A percentile compares a stretch with the other conserved stretches of the same genome.
Conservation (phyloP, 129 eudicot species). For the Centella asiatica region DNA sequence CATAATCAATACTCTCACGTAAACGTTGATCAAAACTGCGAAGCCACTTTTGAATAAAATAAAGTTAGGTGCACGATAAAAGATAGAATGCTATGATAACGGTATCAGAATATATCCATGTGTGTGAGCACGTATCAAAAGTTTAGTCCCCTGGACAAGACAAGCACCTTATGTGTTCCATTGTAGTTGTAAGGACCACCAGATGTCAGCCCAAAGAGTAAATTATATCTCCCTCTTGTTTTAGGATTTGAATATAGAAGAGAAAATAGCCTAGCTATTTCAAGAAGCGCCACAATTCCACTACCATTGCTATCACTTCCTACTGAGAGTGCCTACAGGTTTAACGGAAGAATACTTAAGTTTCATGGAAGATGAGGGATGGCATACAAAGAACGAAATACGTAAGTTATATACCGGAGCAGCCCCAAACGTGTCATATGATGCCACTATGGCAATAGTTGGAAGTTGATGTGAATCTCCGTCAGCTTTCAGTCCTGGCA, state of each 20-base stretch:
- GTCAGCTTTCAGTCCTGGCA: slow-evolving; percentile 82
- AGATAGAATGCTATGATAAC: neutral
- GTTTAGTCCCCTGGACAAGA: slow-evolving; percentile 2
- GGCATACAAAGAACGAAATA: slow-evolving; percentile 9
- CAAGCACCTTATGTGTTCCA: slow-evolving; percentile 83
- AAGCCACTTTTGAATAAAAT: slow-evolving; percentile 61
- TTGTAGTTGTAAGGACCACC: slow-evolving; percentile 99
- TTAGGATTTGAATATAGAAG: slow-evolving; percentile 78
- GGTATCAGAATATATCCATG: neutral
- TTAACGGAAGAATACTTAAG: neutral
- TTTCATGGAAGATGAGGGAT: neutral
- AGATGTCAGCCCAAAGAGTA: slow-evolving; percentile 95
- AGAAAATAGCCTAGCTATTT: slow-evolving; percentile 88
- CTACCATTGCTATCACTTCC: slow-evolving; percentile 99
- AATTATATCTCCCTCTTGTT: slow-evolving; percentile 87
- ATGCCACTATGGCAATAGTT: slow-evolving; percentile 94
- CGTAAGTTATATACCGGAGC: slow-evolving; percentile 65
- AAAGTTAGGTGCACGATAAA: neutral
- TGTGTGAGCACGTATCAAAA: neutral
- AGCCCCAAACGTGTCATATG: slow-evolving; percentile 97
- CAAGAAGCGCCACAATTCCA: slow-evolving; percentile 91
- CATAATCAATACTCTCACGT: slow-evolving; percentile 91
- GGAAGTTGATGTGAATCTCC: slow-evolving; percentile 91
- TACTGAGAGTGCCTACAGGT: slow-evolving; percentile 66
- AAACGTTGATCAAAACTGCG: slow-evolving; percentile 85